phyloP scores from a whole-genome alignment of 306 rosid species.

The Lagenaria siceraria region DNA sequence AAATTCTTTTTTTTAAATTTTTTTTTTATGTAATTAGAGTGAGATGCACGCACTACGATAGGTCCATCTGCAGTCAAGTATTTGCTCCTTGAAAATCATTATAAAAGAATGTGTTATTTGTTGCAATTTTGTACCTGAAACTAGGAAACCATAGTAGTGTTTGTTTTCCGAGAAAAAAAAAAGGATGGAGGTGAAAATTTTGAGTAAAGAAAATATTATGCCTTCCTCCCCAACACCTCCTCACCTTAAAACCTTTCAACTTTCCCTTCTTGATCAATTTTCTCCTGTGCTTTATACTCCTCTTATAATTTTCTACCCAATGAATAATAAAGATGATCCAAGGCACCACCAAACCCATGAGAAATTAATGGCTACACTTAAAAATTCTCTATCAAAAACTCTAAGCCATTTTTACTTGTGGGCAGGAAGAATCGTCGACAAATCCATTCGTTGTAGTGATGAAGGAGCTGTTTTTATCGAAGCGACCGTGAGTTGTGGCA shows the following conservation, averaged over 20 bases:
- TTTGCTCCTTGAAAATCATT: background rate
- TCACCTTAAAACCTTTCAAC: constrained; percentile 27
- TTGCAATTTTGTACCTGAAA: background rate
- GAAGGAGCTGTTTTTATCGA: constrained; percentile 29
- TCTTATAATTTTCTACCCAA: constrained; percentile 21
- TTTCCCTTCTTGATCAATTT: constrained; percentile 42
- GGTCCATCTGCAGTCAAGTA: too few relatives aligned
- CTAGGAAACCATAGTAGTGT: background rate
- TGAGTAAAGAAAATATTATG: constrained; percentile 23
- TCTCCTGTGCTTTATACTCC: constrained; percentile 28
- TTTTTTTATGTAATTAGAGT: too few relatives aligned
- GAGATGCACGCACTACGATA: too few relatives aligned
- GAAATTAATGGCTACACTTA: constrained; percentile 13
- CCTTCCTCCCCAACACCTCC: constrained; percentile 34
- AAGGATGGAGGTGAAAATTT: constrained; percentile 6
- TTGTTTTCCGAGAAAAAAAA: background rate
- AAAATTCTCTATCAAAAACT: constrained; percentile 34
- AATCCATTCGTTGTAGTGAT: constrained; percentile 32
- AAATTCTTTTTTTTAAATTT: too few relatives aligned
- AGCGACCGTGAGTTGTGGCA: background rate
- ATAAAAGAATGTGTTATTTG: background rate
- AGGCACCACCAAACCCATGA: background rate
- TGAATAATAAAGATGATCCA: background rate
- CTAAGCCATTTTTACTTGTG: constrained; percentile 31
- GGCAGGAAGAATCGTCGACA: constrained; percentile 22